These are phyloP conservation scores for Diaporthe capsici DNA, from an alignment of 2,329 filamentous ascomycete species.

Conservation along the genomic window DNA sequence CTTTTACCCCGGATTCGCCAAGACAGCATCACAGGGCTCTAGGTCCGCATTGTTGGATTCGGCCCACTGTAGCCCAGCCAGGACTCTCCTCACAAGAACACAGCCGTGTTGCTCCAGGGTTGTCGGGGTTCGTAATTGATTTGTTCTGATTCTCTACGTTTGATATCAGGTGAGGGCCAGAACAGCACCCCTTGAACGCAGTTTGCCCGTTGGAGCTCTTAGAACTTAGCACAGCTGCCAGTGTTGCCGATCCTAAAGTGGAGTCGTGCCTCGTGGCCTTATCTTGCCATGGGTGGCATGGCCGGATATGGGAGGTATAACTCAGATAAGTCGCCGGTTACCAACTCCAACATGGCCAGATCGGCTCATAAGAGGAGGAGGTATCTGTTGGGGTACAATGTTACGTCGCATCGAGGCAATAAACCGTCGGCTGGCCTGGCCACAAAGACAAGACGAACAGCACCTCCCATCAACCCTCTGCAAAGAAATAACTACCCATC, in stretches of 20 bases:
- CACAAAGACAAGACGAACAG: background rate
- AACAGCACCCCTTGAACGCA: background rate
- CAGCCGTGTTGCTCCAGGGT: background rate
- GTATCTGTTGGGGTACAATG: constrained; percentile 18
- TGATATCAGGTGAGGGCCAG: background rate
- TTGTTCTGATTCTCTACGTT: background rate
- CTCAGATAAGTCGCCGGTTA: constrained; percentile 30
- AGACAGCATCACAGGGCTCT: background rate
- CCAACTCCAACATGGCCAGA: constrained; percentile 4
- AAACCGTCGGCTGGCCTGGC: background rate
- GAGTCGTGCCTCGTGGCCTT: constrained; percentile 20
- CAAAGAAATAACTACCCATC: background rate
- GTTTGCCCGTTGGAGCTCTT: background rate
- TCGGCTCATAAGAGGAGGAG: background rate
- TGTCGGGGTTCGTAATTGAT: too few species aligned
- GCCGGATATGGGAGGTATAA: constrained; percentile 26
- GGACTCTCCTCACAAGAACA: too few species aligned
- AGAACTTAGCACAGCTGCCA: background rate
- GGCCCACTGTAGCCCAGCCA: background rate
- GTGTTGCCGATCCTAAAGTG: constrained; percentile 25
- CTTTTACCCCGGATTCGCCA: constrained; percentile 14
- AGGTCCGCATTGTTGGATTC: background rate
- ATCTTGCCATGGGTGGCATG: constrained; percentile 31
- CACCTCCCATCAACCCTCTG: background rate
- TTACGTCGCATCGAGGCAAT: constrained; percentile 30